Evolutionary conservation across 148 eudicot genomes (phyloP), one percentile per base, ranked within the genome.

Genomic region (Salicornia ramosissima): DNA sequence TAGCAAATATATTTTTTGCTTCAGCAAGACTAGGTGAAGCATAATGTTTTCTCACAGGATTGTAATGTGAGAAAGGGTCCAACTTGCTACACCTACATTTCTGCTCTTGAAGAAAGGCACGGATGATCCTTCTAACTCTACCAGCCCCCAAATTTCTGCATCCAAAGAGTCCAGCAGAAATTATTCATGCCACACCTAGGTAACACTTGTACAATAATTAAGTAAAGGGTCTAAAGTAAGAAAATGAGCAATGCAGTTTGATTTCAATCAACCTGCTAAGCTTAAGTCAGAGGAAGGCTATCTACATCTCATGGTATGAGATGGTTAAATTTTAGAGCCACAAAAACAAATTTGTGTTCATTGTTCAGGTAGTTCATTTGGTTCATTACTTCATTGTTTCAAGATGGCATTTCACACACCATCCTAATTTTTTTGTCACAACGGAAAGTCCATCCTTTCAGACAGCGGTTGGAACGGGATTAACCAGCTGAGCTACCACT

Each of bases 111-210:
- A 82, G 80, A 79, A 75, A 62, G 40, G 85, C 62, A 50, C 69
- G 71, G 5, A 69, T 69, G 22, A 76, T 76, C 72, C 80, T 81
- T 77, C 82, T 78, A 53, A 74, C 81, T 77, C 69, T 73, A 10
- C 79, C 78, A 71, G 73, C 70, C 26, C 74, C 83, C 73, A 75
- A 74, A 63, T 53, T 53, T 76, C 88, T 87, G 88, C 87, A 76
- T 19, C n/a, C 55, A 10, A 64, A 64, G 49, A 64, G 36, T 47
- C 25, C 46, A 14, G 59, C 69, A 64, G 55, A 50, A 64, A 47
- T 45, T 46, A 22, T 30, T 67, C 53, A 64, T 0, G 36, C 28
- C 30, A 14, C 46, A 62, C 22, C 57, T 42, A 57, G n/a, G 19
- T 46, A 30, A 59, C 14, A 22, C 65, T 30, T 34, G 64, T 47